Percentiles rank a stretch among this genome's conserved stretches.
Evolutionary conservation across 495 filamentous ascomycete genomes (phyloP).

Genomic region (Neurospora sp.): DNA sequence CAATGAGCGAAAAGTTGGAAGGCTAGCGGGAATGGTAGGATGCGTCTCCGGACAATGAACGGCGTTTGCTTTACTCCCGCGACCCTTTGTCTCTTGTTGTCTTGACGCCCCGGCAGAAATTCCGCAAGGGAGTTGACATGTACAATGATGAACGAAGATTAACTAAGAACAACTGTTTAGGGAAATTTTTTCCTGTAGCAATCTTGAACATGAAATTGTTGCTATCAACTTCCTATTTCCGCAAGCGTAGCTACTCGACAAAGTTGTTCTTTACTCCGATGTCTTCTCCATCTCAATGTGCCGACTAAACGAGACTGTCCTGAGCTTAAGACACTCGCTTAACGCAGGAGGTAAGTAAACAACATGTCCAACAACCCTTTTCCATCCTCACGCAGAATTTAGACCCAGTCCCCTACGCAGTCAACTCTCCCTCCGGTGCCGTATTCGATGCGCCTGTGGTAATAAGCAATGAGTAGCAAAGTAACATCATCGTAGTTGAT

Average conservation of each 20-base stretch:
- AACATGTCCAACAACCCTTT: background rate
- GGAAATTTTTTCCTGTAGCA: too few species aligned
- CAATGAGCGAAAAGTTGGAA: background rate
- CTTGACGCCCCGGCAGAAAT: background rate
- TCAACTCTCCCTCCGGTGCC: background rate
- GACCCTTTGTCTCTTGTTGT: background rate
- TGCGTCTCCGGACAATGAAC: background rate
- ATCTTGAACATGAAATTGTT: background rate
- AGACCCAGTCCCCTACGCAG: too few species aligned
- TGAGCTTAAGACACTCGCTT: accelerated
- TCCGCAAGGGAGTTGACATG: background rate
- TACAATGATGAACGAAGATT: background rate
- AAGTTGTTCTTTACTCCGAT: background rate
- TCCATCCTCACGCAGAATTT: background rate
- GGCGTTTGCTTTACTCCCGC: background rate
- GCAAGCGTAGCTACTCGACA: background rate
- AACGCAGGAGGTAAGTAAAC: background rate
- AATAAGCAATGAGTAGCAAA: background rate
- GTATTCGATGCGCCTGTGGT: background rate
- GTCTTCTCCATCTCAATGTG: background rate
- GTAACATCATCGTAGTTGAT: background rate
- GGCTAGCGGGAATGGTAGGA: background rate
- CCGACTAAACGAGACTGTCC: background rate
- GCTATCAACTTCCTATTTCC: background rate
- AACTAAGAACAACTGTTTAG: background rate